phyloP scores from a whole-genome alignment of 2,329 filamentous ascomycete species.

The Nemania serpens region DNA sequence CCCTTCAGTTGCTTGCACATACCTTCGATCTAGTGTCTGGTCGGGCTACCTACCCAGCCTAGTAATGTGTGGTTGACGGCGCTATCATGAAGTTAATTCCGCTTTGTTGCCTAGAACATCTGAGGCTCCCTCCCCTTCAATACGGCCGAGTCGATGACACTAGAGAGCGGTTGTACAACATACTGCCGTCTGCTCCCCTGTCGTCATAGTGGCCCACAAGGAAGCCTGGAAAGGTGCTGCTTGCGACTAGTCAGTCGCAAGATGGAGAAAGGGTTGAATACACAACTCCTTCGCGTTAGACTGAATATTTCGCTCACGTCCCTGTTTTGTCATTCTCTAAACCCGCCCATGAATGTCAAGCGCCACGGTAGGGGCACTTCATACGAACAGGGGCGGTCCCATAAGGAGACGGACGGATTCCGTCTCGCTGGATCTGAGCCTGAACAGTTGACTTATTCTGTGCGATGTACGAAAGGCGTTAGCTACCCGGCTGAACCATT shows the following conservation, averaged over 20 bases:
- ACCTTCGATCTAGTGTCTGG: neutral
- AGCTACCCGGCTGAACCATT: constrained; percentile 32
- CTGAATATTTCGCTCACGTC: constrained; percentile 27
- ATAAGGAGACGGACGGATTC: constrained; percentile 24
- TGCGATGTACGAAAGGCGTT: constrained; percentile 29
- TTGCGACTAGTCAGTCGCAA: constrained; percentile 31
- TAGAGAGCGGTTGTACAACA: constrained; percentile 6
- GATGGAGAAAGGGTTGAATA: constrained; percentile 30
- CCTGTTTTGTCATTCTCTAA: constrained; percentile 22
- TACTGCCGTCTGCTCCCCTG: constrained; percentile 24
- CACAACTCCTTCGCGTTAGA: constrained; percentile 32
- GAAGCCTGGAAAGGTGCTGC: constrained; percentile 27
- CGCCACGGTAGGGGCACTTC: constrained; percentile 24
- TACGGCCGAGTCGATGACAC: constrained; percentile 10
- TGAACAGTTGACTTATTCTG: constrained; percentile 31
- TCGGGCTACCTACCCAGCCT: constrained; percentile 5
- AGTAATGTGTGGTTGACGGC: neutral
- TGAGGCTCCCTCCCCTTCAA: neutral
- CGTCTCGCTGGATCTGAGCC: constrained; percentile 26
- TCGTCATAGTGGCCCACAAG: constrained; percentile 32
- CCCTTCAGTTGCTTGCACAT: constrained; percentile 2
- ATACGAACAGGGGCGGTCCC: constrained; percentile 25
- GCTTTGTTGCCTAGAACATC: constrained; percentile 1
- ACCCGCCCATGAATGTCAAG: constrained; percentile 11
- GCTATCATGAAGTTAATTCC: constrained; percentile 1